phyloP scores from a whole-genome alignment of 2,329 filamentous ascomycete species.

The Dichotomopilus funicola region DNA sequence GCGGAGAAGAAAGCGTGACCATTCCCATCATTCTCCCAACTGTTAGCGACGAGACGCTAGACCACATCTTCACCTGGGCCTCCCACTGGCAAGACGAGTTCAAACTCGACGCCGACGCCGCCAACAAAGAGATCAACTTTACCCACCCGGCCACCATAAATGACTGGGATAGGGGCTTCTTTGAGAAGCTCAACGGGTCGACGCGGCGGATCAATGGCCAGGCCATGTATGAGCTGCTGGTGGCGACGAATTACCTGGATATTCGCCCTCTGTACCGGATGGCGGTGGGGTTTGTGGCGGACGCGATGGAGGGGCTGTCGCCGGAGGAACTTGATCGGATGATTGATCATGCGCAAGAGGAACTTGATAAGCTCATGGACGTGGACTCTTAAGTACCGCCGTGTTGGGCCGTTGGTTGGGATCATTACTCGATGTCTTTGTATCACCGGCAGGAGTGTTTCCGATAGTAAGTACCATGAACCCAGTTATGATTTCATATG shows the following conservation, averaged over 20 bases:
- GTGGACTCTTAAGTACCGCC: too few species aligned
- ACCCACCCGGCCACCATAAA: too few species aligned
- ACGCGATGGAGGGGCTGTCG: too few species aligned
- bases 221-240: neutral
- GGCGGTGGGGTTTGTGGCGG: too few species aligned
- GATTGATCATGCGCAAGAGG: too few species aligned
- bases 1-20: neutral
- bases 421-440: too few species aligned
- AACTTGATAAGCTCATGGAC: too few species aligned
- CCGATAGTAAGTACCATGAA: too few species aligned
- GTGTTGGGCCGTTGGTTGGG: too few species aligned
- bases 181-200: neutral
- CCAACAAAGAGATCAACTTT: neutral
- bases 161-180: neutral
- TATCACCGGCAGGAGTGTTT: too few species aligned
- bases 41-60: neutral
- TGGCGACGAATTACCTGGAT: constrained; percentile 9
- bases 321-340: too few species aligned
- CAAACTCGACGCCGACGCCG: neutral
- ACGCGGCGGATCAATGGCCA: neutral
- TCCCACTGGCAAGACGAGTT: neutral
- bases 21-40: neutral
- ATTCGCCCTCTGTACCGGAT: neutral
- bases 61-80: neutral
- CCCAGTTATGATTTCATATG: too few species aligned